Percentiles rank a stretch among this genome's conserved stretches.
phyloP scores from a whole-genome alignment of 2,329 filamentous ascomycete species.

The Paraphaeosphaeria minitans region DNA sequence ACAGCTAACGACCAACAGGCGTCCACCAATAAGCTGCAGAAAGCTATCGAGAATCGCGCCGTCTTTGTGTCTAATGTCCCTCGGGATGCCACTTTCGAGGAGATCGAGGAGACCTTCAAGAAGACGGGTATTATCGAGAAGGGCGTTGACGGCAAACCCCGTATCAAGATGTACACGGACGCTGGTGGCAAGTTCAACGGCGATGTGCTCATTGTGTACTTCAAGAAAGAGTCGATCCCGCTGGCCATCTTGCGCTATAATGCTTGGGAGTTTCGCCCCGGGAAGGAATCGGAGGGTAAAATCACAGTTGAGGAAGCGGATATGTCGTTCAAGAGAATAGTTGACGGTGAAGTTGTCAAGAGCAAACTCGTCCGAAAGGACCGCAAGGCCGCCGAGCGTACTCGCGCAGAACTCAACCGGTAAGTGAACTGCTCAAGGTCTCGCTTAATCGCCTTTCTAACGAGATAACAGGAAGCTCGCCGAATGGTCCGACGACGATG shows the following conservation, averaged over 20 bases:
- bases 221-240: conserved; percentile 89
- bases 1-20: conserved; percentile 23
- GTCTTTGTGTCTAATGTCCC: conserved; percentile 92
- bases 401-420: conserved; percentile 84
- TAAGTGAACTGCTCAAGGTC: conserved; percentile 36
- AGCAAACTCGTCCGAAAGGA: conserved; percentile 66
- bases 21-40: conserved; percentile 30
- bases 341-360: conserved; percentile 60
- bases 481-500: conserved; percentile 91
- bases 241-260: conserved; percentile 82
- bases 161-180: conserved; percentile 92
- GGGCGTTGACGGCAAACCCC: conserved; percentile 83
- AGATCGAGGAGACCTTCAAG: conserved; percentile 83
- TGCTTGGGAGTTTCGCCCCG: conserved; percentile 78
- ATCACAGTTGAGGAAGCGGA: conserved; percentile 88
- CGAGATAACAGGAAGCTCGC: conserved; percentile 71
- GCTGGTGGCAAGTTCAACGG: conserved; percentile 86
- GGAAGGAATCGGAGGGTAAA: conserved; percentile 51
- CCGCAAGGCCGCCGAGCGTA: conserved; percentile 87
- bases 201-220: conserved; percentile 91
- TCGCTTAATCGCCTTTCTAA: conserved; percentile 25
- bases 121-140: conserved; percentile 93
- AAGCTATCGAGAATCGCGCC: conserved; percentile 73
- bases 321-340: conserved; percentile 86
- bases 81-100: conserved; percentile 74